These are phyloP conservation scores for Pseudocercospora musae DNA, from an alignment of 2,329 filamentous ascomycete genomes.

Conservation along the genomic window DNA sequence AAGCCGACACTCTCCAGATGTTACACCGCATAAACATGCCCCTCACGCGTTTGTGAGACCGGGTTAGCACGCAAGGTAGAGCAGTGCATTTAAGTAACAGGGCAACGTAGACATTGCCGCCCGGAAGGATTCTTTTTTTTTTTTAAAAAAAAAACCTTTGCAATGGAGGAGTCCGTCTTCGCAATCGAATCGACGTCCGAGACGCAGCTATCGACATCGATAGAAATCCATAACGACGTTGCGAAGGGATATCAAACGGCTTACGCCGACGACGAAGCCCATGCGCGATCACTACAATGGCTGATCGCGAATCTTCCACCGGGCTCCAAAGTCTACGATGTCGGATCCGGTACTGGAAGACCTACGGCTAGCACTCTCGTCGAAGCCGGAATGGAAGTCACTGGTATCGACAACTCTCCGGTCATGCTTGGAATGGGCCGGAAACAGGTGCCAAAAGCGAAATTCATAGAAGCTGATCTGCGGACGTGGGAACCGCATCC, in stretches of 20 bases:
- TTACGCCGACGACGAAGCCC: not conserved
- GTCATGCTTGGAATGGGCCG: conserved; percentile 33
- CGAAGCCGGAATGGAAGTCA: conserved; percentile 29
- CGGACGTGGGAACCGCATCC: conserved; percentile 9
- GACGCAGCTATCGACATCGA: not conserved
- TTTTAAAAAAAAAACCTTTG: not conserved
- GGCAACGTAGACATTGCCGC: not conserved
- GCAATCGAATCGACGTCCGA: not conserved
- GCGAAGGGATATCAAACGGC: not conserved
- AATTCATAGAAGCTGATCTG: conserved; percentile 4
- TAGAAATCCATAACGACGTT: not conserved
- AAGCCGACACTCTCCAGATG: not conserved
- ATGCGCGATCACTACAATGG: conserved; percentile 3
- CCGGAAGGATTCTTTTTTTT: not conserved
- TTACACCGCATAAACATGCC: not conserved
- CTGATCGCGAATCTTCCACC: conserved; percentile 16
- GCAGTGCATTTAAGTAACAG: not conserved
- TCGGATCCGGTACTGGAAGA: conserved; percentile 36
- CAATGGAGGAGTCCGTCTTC: not conserved
- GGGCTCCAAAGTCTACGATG: conserved; percentile 27
- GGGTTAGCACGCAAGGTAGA: not conserved
- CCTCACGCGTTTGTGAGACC: not conserved
- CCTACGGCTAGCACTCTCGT: conserved; percentile 31
- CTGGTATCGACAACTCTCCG: conserved; percentile 32
- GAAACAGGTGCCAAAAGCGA: conserved; percentile 6